Evolutionary conservation across 2,329 filamentous ascomycete genomes (phyloP), one percentile per base, ranked within the genome.

Genomic region (Amesomyces nigricolor): DNA sequence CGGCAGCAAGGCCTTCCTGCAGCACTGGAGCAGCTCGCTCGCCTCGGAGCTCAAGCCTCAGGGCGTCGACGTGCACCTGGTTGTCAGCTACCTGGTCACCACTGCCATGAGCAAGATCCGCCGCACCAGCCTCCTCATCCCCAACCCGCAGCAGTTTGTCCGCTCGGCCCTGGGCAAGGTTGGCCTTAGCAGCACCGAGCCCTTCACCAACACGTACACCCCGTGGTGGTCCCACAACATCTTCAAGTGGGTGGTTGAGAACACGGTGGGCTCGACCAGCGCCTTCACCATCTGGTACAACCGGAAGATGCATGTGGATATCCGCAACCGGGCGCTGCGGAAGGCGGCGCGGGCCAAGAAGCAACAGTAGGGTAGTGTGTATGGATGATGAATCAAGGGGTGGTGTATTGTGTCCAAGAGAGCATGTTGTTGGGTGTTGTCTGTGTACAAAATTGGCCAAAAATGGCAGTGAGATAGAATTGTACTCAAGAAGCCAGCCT

Each of bases 51-150:
- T 99, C 30, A 83, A 87, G 60, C 82, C 86, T 1, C 79, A 88
- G 64, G 88, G 89, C 55, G 84, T 99, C 40, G 86, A 90, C 61
- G 91, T 96, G n/a, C 86, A 97, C 72, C 82, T 97, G 47, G 86
- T 95, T 29, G 82, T 97, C 64, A 91, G 88, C 64, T 95, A 99
- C 71, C 83, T 99, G 47, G 89, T 99, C 66, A 95, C 91, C 4
- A 92, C 89, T 1, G 90, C 92, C 67, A 99, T 99, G 94, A 92
- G 88, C 73, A 99, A 99, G 80, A 84, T 99, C 65, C 87, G 89
- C 65, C 87, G 86, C 54, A 77, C 90, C 0, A 92, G 82, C 61
- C 72, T 85, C 45, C 75, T 91, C 55, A 87, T 97, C 45, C 94
- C 94, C 9, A 90, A 80, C 57, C 88, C 92, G 13, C 87, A 86